phyloP scores from a whole-genome alignment of 208 protist species.

The Leishmania mexicana region DNA sequence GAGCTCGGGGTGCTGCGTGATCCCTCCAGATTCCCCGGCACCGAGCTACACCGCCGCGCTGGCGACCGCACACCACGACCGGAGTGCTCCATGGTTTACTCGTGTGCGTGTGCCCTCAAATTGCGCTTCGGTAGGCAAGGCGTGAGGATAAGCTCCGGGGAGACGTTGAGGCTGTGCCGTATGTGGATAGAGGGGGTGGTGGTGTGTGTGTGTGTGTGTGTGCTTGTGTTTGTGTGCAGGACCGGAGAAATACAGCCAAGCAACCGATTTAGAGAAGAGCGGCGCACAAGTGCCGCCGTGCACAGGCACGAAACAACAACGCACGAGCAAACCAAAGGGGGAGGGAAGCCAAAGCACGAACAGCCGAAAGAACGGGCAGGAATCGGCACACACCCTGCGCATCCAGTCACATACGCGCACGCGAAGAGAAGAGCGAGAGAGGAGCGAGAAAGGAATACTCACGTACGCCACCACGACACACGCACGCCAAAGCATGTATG shows the following conservation, averaged over 20 bases:
- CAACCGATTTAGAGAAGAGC: not conserved
- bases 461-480: no score
- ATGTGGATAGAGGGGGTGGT: not conserved
- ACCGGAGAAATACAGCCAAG: not conserved
- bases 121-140: not conserved
- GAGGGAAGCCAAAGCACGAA: no score
- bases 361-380: no score
- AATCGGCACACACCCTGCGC: no score
- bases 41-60: constrained; percentile 24
- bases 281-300: not conserved
- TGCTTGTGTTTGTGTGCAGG: not conserved
- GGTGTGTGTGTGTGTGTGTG: not conserved
- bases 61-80: not conserved
- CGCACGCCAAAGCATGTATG: no score
- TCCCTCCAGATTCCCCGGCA: constrained; percentile 9
- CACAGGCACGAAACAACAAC: not conserved
- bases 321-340: not conserved
- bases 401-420: no score
- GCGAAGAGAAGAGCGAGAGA: not conserved
- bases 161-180: not conserved
- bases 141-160: not conserved
- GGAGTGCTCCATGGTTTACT: not conserved
- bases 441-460: not conserved
- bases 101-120: not conserved
- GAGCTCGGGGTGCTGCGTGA: constrained; percentile 7